phyloP scores from a whole-genome alignment of 305 asterid genomes.

The Fraxinus greggii region DNA sequence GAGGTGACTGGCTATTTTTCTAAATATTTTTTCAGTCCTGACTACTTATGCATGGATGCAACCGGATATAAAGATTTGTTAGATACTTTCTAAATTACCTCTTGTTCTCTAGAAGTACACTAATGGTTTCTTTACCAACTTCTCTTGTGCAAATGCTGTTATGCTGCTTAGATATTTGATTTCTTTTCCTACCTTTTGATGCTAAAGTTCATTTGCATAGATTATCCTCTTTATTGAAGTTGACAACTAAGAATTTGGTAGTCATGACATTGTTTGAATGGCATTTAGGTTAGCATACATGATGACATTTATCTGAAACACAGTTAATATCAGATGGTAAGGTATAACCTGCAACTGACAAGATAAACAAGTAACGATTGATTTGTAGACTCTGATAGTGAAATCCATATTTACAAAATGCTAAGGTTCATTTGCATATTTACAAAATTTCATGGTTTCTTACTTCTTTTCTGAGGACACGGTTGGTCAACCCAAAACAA shows the following conservation, averaged over 20 bases:
- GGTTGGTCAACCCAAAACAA: not conserved
- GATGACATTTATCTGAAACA: not conserved
- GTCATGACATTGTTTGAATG: not conserved
- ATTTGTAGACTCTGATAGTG: not conserved
- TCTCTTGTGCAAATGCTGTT: not conserved
- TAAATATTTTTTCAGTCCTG: not conserved
- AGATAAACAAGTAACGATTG: not conserved
- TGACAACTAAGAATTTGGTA: not conserved
- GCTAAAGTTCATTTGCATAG: not conserved
- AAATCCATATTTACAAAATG: not conserved
- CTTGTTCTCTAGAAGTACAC: not conserved
- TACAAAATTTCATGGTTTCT: not conserved
- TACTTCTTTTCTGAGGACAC: not conserved
- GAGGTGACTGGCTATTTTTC: slow-evolving; percentile 50
- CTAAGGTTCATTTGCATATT: not conserved
- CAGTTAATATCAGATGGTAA: not conserved
- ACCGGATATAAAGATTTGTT: not conserved
- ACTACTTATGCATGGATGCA: slow-evolving; percentile 11
- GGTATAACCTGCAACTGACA: not conserved
- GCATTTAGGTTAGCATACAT: not conserved
- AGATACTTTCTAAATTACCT: not conserved
- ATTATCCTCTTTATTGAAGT: not conserved
- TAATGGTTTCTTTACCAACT: not conserved
- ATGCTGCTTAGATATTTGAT: not conserved
- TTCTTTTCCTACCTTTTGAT: not conserved